A percentile compares a stretch with the other conserved stretches of the same genome.
phyloP scores from a whole-genome alignment of 768 basidiomycete species.

The Coprinopsis sp. region DNA sequence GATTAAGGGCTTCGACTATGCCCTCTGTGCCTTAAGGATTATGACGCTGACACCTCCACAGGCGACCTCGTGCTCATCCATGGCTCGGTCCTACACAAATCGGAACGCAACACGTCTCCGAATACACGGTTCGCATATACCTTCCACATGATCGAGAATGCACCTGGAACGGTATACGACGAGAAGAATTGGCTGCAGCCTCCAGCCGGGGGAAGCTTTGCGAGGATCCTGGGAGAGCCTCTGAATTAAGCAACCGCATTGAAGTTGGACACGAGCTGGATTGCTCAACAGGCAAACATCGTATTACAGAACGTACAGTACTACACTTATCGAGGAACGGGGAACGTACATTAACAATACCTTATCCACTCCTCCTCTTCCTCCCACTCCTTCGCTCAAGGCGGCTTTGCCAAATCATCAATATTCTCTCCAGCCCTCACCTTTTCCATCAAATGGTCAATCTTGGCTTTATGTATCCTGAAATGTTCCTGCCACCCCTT shows the following conservation, averaged over 20 bases:
- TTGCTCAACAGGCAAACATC: too few relatives aligned
- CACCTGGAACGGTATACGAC: slow-evolving; percentile 70
- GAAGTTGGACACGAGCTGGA: too few relatives aligned
- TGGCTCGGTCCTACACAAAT: slow-evolving; percentile 89
- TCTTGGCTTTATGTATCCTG: slow-evolving; percentile 81
- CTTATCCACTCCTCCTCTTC: too few relatives aligned
- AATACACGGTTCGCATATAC: slow-evolving; percentile 91
- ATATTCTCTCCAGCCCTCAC: slow-evolving; percentile 53
- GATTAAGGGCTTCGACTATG: background rate
- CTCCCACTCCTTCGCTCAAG: too few relatives aligned
- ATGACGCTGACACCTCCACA: slow-evolving; percentile 17
- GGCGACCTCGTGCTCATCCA: slow-evolving; percentile 94
- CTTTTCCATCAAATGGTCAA: slow-evolving; percentile 71
- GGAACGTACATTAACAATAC: too few relatives aligned
- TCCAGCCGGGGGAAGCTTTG: slow-evolving; percentile 77
- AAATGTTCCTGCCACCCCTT: slow-evolving; percentile 94
- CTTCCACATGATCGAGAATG: slow-evolving; percentile 89
- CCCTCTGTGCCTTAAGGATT: background rate
- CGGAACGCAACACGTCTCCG: slow-evolving; percentile 76
- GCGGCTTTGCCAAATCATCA: too few relatives aligned
- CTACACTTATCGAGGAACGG: too few relatives aligned
- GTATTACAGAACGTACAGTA: too few relatives aligned
- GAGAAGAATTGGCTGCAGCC: slow-evolving; percentile 96
- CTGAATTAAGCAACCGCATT: too few relatives aligned
- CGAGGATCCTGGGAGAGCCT: slow-evolving; percentile 53